Evolutionary conservation across 192 early-diverging fungal genomes (phyloP).

Genomic region (Piromyces finnis): DNA sequence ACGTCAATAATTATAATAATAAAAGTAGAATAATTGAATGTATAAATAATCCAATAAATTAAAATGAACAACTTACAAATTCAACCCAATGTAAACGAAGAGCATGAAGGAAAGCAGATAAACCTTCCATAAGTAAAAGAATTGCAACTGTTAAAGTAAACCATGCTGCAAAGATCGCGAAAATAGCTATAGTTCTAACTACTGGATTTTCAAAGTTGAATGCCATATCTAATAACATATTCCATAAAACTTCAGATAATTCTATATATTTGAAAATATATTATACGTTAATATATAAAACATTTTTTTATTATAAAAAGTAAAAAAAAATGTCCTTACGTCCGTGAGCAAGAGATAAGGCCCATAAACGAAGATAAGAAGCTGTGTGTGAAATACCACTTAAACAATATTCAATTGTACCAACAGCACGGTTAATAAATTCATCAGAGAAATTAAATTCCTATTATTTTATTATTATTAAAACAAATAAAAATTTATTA

Average conservation of each 20-base stretch:
- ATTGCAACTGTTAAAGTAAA: constrained; percentile 64
- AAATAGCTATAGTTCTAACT: constrained; percentile 46
- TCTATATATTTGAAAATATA: constrained; percentile 8
- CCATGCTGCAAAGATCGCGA: constrained; percentile 74
- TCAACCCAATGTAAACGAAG: constrained; percentile 70
- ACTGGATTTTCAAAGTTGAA: constrained; percentile 12
- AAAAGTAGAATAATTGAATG: no score
- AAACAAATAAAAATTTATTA: no score
- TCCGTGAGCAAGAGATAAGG: constrained; percentile 92
- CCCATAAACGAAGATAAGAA: constrained; percentile 97
- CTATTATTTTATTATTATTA: background rate
- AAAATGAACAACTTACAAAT: background rate
- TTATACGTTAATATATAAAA: no score
- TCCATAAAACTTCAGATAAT: constrained; percentile 90
- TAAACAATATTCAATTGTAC: constrained; percentile 96
- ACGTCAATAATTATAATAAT: no score
- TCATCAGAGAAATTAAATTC: constrained; percentile 25
- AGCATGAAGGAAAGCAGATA: constrained; percentile 75
- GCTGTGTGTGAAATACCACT: constrained; percentile 95
- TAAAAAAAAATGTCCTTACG: constrained; percentile 6
- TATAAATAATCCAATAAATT: background rate
- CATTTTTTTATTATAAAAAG: no score
- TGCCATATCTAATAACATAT: constrained; percentile 58
- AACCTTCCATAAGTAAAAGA: constrained; percentile 69
- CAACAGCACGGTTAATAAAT: constrained; percentile 93